A percentile compares a stretch with the other conserved stretches of the same genome.
These are phyloP conservation scores for Colletotrichum gigasporum DNA, from an alignment of 2,329 filamentous ascomycete genomes.

Conservation along the genomic window DNA sequence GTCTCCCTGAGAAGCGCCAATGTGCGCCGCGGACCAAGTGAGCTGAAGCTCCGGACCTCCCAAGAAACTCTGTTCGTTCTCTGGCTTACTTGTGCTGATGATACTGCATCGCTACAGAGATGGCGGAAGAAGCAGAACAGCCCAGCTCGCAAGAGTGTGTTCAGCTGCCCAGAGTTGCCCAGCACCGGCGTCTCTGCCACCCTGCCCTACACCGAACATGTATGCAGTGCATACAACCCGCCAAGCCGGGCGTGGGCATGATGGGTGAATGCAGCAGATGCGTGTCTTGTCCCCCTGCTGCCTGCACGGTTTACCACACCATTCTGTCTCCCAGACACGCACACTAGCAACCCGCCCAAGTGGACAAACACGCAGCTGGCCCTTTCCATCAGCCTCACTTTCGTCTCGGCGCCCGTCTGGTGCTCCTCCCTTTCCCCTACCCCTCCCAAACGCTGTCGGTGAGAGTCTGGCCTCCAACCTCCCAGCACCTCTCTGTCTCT, in stretches of 20 bases:
- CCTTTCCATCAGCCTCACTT: conserved; percentile 7
- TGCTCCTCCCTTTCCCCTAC: neutral
- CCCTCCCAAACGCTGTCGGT: neutral
- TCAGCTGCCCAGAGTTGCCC: conserved; percentile 3
- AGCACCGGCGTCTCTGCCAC: neutral
- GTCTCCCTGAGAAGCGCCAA: neutral
- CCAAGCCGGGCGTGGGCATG: neutral
- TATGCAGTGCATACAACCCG: neutral
- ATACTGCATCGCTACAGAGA: too few relatives aligned
- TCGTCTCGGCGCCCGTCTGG: neutral
- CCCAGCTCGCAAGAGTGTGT: neutral
- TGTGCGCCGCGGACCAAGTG: neutral
- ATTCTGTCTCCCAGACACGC: neutral
- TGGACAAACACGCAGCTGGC: neutral
- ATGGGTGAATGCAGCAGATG: neutral
- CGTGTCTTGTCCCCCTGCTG: conserved; percentile 13
- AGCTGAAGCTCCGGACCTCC: neutral
- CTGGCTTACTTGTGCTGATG: too few relatives aligned
- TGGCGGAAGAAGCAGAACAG: too few relatives aligned
- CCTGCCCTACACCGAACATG: neutral
- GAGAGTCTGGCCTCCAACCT: neutral
- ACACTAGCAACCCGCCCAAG: neutral
- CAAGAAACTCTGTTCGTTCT: too few relatives aligned
- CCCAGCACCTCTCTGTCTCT: neutral
- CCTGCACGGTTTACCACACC: conserved; percentile 9